Percentiles rank a stretch among this genome's conserved stretches.
phyloP scores from a whole-genome alignment of 768 basidiomycete genomes.

The Suillus alpinus region DNA sequence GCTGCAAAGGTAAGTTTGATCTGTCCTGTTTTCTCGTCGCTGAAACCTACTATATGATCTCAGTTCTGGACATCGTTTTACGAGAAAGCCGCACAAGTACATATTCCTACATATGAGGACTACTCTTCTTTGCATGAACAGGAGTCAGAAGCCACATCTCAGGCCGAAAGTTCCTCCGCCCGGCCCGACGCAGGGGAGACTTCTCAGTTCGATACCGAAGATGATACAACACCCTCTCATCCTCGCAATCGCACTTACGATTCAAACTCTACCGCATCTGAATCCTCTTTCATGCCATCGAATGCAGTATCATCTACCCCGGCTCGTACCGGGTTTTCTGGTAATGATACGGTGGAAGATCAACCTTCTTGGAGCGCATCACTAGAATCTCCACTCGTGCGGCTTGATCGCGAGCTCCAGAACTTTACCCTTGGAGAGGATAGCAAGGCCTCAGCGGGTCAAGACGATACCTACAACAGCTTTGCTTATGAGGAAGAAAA shows the following conservation, averaged over 20 bases:
- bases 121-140: conserved; percentile 56
- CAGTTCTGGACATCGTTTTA: conserved; percentile 98
- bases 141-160: conserved; percentile 33
- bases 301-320: conserved; percentile 81
- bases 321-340: conserved; percentile 35
- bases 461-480: conserved; percentile 24
- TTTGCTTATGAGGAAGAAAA: conserved; percentile 30
- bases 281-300: conserved; percentile 72
- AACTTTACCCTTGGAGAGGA: conserved; percentile 44
- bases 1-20: conserved; percentile 72
- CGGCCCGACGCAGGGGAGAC: conserved; percentile 14
- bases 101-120: conserved; percentile 73
- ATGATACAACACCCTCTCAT: conserved; percentile 12
- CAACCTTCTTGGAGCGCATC: conserved; percentile 71
- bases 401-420: conserved; percentile 61
- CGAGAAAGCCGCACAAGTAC: conserved; percentile 87
- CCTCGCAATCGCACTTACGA: conserved; percentile 24
- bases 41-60: not conserved
- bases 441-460: conserved; percentile 27
- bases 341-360: conserved; percentile 42
- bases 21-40: not conserved
- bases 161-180: conserved; percentile 7
- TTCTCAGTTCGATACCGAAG: conserved; percentile 12
- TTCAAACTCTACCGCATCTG: conserved; percentile 50
- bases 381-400: conserved; percentile 70